phyloP scores from a whole-genome alignment of 306 rosid genomes.

The Macrotyloma uniflorum region DNA sequence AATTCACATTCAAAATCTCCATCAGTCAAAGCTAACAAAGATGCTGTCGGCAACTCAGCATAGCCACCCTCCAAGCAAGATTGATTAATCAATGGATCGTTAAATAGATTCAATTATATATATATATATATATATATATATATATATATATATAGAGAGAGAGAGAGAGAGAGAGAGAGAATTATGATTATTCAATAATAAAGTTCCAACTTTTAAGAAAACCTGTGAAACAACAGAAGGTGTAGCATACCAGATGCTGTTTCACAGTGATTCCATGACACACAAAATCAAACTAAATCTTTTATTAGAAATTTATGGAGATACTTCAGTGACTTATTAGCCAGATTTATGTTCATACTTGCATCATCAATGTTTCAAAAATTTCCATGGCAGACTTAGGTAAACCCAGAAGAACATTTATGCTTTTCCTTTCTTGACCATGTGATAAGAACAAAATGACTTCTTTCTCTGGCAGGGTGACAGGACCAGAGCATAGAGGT shows the following conservation, averaged over 20 bases:
- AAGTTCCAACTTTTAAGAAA: not conserved
- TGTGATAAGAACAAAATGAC: conserved; percentile 64
- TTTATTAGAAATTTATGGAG: conserved; percentile 8
- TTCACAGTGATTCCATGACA: not conserved
- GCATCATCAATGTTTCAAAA: conserved; percentile 58
- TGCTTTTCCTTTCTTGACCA: conserved; percentile 58
- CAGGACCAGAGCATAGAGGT: conserved; percentile 74
- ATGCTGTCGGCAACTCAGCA: too few species aligned
- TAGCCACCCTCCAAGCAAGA: too few species aligned
- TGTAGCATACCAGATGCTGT: not conserved
- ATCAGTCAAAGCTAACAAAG: too few species aligned
- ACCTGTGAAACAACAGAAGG: not conserved
- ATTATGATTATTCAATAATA: not conserved
- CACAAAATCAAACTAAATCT: not conserved
- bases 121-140: too few species aligned
- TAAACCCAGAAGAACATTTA: conserved; percentile 75
- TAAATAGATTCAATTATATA: too few species aligned
- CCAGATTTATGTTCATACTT: conserved; percentile 26
- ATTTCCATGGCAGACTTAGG: conserved; percentile 77
- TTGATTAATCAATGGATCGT: too few species aligned
- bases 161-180: too few species aligned
- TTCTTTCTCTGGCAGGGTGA: conserved; percentile 73
- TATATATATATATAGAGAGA: too few species aligned
- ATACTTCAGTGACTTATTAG: not conserved
- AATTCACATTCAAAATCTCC: too few species aligned